Evolutionary conservation across 2,329 filamentous ascomycete species (phyloP), one percentile per base, ranked within the genome.

Genomic region (Botrytis paeoniae): DNA sequence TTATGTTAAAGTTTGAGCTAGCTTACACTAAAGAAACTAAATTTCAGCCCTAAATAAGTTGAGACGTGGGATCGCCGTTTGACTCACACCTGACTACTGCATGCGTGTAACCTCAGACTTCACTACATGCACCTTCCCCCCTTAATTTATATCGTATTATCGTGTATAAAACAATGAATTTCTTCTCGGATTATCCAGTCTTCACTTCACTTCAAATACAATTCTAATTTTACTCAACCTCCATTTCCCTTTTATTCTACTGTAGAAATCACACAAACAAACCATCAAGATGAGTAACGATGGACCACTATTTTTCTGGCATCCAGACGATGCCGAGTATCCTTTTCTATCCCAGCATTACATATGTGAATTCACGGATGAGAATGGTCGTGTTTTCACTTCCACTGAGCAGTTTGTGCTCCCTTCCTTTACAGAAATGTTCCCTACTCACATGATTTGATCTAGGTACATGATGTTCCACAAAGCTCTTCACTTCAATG

Each of bases 261-360:
- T 29, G 22, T 51, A n/a, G 3, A 25, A 37, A 51, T n/a, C 12
- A 37, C 4, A 51, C 63, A 18, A 22, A 54, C 7, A 14, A 66
- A 29, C 18, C 16, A 29, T 5, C 32, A 54, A 32, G 8, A 71
- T 51, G 41, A 43, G 59, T 20, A 37, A 32, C 43, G 10, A 71
- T 16, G 60, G 60, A 41, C 43, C 69, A 35, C 32, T 71, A 22
- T 71, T 64, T 60, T 71, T 71, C n/a, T 71, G 59, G 57, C 25
- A 64, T 9, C 57, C 60, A 14, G 59, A 71, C 6, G 41, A 54
- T 48, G 41, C n/a, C 1, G n/a, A 64, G 2, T 18, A 64, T 35
- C 35, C 57, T 4, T 71, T 63, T 29, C 45, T 71, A 29, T 71
- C 69, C 10, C 69, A 71, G 32, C 60, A 48, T 37, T 43, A 51